Evolutionary conservation across 116 monocot genomes (phyloP).

Genomic region (Trichopus zeylanicus): DNA sequence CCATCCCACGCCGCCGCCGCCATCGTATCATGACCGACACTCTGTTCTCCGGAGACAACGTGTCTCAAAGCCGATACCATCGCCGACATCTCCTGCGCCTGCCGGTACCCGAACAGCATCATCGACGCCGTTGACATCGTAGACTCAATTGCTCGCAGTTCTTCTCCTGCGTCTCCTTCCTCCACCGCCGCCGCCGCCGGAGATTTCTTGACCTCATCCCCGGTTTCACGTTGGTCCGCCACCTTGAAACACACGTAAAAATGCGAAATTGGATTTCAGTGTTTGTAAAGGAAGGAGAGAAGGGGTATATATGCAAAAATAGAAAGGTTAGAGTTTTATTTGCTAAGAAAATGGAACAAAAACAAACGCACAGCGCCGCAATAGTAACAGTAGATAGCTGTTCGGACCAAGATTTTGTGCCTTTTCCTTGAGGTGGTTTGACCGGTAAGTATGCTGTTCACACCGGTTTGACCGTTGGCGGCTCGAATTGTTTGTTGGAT

Average conservation of each 20-base stretch:
- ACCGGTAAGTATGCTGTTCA: not conserved
- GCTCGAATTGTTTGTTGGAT: not conserved
- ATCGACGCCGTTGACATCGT: slow-evolving; percentile 1
- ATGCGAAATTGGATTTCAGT: no score
- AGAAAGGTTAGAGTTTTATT: not conserved
- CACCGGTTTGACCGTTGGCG: not conserved
- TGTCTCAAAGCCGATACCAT: slow-evolving; percentile 24
- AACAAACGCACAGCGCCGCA: no score
- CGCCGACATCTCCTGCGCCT: slow-evolving; percentile 34
- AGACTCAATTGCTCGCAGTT: not conserved
- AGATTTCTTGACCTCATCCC: slow-evolving; percentile 45
- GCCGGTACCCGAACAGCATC: not conserved
- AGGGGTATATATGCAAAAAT: not conserved
- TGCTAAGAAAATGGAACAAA: not conserved
- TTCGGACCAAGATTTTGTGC: no score
- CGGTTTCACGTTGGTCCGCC: not conserved
- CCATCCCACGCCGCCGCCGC: not conserved
- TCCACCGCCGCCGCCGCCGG: slow-evolving; percentile 66
- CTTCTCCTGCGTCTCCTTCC: not conserved
- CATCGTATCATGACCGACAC: not conserved
- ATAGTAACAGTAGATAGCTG: no score
- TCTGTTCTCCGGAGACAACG: not conserved
- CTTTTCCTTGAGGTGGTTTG: not conserved
- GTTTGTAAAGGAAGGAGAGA: not conserved
- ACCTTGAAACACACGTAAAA: not conserved